Conservation (phyloP, 257 asterid species). For the Solanum chiquidenum region DNA sequence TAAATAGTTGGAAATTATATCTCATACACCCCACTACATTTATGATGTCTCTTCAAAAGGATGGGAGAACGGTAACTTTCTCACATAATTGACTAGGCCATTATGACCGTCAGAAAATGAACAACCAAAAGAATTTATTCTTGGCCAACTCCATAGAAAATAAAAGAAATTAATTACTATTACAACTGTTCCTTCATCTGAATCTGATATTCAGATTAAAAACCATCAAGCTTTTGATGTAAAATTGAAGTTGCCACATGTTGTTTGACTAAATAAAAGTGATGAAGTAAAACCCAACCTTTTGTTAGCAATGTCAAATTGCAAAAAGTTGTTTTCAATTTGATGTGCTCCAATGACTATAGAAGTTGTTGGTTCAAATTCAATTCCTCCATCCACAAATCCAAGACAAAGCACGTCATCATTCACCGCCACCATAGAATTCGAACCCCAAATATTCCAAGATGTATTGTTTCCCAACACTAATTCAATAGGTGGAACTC, state of each 20-base stretch:
- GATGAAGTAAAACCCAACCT: constrained; percentile 24
- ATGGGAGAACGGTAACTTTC: background rate
- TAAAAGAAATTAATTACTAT: background rate
- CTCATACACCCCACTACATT: too few relatives aligned
- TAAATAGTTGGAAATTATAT: too few relatives aligned
- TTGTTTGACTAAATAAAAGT: constrained; percentile 8
- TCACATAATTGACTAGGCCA: background rate
- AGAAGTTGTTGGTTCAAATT: constrained; percentile 18
- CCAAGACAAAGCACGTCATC: background rate
- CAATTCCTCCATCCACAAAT: background rate
- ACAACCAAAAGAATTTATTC: background rate
- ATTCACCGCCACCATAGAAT: constrained; percentile 5
- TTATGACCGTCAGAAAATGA: background rate
- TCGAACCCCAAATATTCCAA: constrained; percentile 5
- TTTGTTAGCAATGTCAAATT: constrained; percentile 19
- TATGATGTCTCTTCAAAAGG: background rate
- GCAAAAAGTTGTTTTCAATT: constrained; percentile 18
- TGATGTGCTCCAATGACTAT: constrained; percentile 27
- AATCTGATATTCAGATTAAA: background rate
- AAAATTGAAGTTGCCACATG: constrained; percentile 15
- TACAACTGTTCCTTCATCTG: background rate
- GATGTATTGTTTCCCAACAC: constrained; percentile 14
- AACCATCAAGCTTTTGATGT: background rate
- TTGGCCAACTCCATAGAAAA: background rate
- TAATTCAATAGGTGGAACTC: constrained; percentile 38